Evolutionary conservation across 1,284 basidiomycete genomes (phyloP).

Genomic region (Sanghuangporus sanghuang): DNA sequence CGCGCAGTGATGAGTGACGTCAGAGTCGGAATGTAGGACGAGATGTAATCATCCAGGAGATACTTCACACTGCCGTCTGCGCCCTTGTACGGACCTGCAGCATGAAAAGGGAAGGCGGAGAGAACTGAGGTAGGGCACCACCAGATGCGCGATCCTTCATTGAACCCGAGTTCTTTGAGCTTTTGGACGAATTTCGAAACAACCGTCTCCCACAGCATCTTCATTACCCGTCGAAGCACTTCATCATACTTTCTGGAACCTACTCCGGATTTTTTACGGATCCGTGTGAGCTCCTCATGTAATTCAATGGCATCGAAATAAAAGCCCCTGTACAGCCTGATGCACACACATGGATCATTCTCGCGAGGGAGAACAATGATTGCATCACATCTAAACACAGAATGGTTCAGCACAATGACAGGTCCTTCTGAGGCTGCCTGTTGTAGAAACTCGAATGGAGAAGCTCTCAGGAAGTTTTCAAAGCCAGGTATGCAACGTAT

Average conservation of each 20-base stretch:
- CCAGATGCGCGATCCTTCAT: conserved; percentile 33
- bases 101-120: conserved; percentile 29
- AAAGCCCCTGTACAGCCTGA: neutral
- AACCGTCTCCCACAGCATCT: conserved; percentile 29
- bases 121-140: conserved; percentile 36
- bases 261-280: neutral
- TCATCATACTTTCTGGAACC: conserved; percentile 14
- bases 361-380: neutral
- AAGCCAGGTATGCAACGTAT: conserved; percentile 13
- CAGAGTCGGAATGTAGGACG: conserved; percentile 36
- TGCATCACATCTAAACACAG: conserved; percentile 2
- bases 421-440: conserved; percentile 12
- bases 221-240: conserved; percentile 22
- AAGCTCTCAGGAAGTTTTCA: conserved; percentile 5
- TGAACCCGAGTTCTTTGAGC: conserved; percentile 18
- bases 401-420: conserved; percentile 6
- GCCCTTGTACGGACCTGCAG: neutral
- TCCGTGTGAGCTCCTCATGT: neutral
- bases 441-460: conserved; percentile 10
- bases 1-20: conserved; percentile 25
- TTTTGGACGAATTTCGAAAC: conserved; percentile 28
- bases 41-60: conserved; percentile 29
- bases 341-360: neutral
- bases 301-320: neutral
- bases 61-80: neutral